Base-by-base conservation (phyloP, 83 land plant species). In the Diphasiastrum complanatum region DNA sequence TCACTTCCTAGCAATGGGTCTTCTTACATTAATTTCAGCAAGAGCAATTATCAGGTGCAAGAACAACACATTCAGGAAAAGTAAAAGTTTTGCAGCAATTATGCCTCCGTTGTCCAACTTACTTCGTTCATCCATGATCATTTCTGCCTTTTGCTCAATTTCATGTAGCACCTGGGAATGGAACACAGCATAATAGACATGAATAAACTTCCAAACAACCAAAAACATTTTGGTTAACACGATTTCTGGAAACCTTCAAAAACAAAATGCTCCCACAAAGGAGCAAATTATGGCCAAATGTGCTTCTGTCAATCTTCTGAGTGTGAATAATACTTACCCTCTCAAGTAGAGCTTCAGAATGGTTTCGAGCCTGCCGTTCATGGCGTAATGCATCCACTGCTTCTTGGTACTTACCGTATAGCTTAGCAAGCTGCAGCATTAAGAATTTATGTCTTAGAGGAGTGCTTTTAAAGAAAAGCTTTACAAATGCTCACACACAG, bases 51-150 rank as follows among this genome's bases (percentile, higher is more conserved):
- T n/a, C n/a, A n/a, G n/a, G n/a, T n/a, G n/a, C n/a, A n/a, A n/a
- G n/a, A n/a, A n/a, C n/a, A n/a, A n/a, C n/a, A n/a, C n/a, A n/a
- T n/a, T n/a, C 41, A 61, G 45, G 26, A 8, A 33, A 51, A 52
- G 24, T n/a, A 49, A 16, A 12, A 2, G 20, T 4, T 19, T 14
- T 49, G 20, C 8, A 20, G 52, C 22, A n/a, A n/a, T n/a, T n/a
- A n/a, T n/a, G n/a, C n/a, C n/a, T n/a, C n/a, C n/a, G n/a, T n/a
- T n/a, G n/a, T n/a, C n/a, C 10, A 22, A 11, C 22, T 4, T 61
- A 91, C 98, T 96, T 86, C 99, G 68, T 73, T 93, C 99, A 46
- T 83, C 96, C 71, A 86, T 56, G 58, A 93, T 83, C 26, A 78
- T 29, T 51, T 52, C 88, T 33, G 99, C 86, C 62, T 82, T 93